These are phyloP conservation scores for Quillaja saponaria DNA, from an alignment of 306 rosid genomes.

Conservation along the genomic window DNA sequence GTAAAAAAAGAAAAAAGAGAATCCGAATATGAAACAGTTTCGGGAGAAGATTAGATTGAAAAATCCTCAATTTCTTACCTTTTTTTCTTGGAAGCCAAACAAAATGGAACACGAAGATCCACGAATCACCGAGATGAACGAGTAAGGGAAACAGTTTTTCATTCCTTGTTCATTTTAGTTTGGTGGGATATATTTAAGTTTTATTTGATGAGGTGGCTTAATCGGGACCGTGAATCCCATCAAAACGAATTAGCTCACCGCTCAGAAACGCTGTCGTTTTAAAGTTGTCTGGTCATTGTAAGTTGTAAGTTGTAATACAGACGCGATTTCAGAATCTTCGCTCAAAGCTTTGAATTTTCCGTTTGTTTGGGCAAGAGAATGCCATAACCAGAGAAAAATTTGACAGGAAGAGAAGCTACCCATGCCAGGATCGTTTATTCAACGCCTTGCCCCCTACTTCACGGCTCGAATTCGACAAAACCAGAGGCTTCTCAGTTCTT, in stretches of 20 bases:
- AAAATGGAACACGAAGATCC: neutral
- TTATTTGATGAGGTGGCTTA: slow-evolving; percentile 15
- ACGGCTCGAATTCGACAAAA: slow-evolving; percentile 56
- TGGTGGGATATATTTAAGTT: neutral
- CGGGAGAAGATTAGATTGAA: neutral
- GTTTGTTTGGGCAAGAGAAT: too few species aligned
- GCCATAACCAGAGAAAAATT: too few species aligned
- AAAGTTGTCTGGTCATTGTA: too few species aligned
- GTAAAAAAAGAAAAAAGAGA: neutral
- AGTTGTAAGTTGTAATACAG: too few species aligned
- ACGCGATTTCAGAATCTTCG: too few species aligned
- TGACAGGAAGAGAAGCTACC: slow-evolving; percentile 22
- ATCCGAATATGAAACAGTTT: neutral
- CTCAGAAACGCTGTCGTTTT: too few species aligned
- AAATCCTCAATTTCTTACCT: slow-evolving; percentile 13
- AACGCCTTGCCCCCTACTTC: slow-evolving; percentile 46
- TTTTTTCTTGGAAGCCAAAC: neutral
- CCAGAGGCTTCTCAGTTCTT: slow-evolving; percentile 48
- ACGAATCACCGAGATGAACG: neutral
- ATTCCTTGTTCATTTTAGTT: neutral
- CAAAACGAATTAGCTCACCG: too few species aligned
- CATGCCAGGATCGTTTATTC: slow-evolving; percentile 50
- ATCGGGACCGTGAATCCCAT: neutral
- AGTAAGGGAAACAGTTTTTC: neutral
- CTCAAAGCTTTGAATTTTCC: too few species aligned